Evolutionary conservation across 1,284 basidiomycete genomes (phyloP), one percentile per base, ranked within the genome.

Genomic region (Cryptococcus depauperatus): DNA sequence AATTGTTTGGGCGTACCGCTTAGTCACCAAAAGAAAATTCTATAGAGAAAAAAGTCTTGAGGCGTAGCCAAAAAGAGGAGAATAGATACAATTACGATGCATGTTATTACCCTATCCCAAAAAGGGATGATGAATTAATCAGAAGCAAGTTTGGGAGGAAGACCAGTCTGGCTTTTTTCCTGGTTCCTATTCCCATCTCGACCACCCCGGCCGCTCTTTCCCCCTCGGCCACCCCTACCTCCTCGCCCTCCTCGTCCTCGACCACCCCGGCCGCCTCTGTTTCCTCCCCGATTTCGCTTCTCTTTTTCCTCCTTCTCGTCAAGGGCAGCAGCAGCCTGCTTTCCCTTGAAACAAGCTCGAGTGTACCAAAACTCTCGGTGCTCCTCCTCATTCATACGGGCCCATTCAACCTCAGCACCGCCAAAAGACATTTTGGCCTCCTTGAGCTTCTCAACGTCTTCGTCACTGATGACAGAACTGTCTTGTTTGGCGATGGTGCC

Each of bases 301-400:
- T 80, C 78, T 60, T 79, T 26, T 57, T 83, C 75, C 46, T 84
- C 81, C 34, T 82, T 81, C 43, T 82, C 83, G 22, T 76, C 75
- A 33, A 85, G 71, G 22, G 75, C 72, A 60, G 82, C 59, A 42
- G 72, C 63, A 29, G 74, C 68, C 46, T 67, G 66, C 37, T 67
- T 66, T 11, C 71, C 76, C 46, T 75, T 71, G 66, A 71, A 78
- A 54, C 74, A 77, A 56, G 79, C 79, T 18, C 83, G 80, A 9
- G 81, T 77, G 56, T 89, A 83, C 59, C 83, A 82, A 66, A 86
- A 83, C 56, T 82, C 82, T 43, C 90, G 76, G 35, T 85, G 82
- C 35, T 78, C 79, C 76, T 87, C 68, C 45, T 65, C 70, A 64
- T 48, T 39, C 60, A 64, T 59, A 45, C 55, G 52, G 39, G 51